Percentiles rank a stretch among this genome's conserved stretches.
These are phyloP conservation scores for Withania somnifera DNA, from an alignment of 305 asterid species.

Conservation along the genomic window DNA sequence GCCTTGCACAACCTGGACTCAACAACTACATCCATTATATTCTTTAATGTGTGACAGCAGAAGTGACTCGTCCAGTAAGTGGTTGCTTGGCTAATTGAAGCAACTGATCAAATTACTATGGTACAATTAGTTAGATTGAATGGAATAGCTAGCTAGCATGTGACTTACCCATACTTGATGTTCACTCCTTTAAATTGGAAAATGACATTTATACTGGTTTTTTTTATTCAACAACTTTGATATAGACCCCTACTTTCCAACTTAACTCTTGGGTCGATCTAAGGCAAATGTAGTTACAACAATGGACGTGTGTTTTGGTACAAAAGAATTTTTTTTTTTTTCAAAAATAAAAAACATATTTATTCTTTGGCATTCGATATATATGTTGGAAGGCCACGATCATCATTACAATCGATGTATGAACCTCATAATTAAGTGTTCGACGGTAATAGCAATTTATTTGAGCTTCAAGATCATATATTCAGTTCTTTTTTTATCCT, in stretches of 20 bases:
- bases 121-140: neutral
- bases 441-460: too few species aligned
- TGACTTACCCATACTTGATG: neutral
- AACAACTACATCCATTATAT: neutral
- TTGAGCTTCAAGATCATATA: too few species aligned
- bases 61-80: neutral
- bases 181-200: slow-evolving; percentile 2
- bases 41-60: neutral
- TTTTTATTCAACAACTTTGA: slow-evolving; percentile 1
- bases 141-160: neutral
- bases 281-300: neutral
- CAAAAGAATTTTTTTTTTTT: too few species aligned
- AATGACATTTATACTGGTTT: neutral
- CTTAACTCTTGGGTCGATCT: neutral
- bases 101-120: neutral
- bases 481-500: too few species aligned
- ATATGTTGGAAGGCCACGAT: too few species aligned
- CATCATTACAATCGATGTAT: too few species aligned
- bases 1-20: neutral
- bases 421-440: too few species aligned
- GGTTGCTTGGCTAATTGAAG: neutral
- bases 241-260: neutral
- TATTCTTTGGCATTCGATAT: too few species aligned
- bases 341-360: too few species aligned
- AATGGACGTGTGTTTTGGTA: neutral